Evolutionary conservation across 306 rosid genomes (phyloP), one percentile per base, ranked within the genome.

Genomic region (Urtica urens): DNA sequence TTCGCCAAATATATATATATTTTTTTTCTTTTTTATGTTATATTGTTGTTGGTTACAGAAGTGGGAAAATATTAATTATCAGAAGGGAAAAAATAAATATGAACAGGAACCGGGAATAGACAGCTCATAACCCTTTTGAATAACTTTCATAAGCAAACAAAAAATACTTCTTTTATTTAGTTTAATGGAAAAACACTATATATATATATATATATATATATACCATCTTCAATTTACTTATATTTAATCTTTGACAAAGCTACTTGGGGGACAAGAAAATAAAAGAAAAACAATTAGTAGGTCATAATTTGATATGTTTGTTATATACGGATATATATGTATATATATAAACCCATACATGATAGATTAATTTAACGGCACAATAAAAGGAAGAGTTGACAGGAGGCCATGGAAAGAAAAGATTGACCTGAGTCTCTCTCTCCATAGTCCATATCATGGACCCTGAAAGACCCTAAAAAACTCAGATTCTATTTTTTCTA

Each of bases 371-470:
- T 73, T 68, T 71, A 77, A 77, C 74, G 63, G 74, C 79, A 50
- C 37, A 17, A 42, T 31, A 46, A 46, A 13, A 3, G 38, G 48
- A 63, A 59, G 70, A 77, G 54, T 64, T 64, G 84, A 80, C 78
- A 64, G 64, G 65, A 69, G 46, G 60, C 46, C 46, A 8, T 10
- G 23, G 28, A 10, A 21, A 37, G 58, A 76, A 73, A 73, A 77
- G 75, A 71, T 79, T 79, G 88, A 76, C 80, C 80, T 74, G 78
- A 26, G 66, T 69, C 72, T 43, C 26, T 43, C 26, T 43, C 48
- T 21, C 46, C 16, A 4, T 8, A 2, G 10, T 44, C 20, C 6
- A 20, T 19, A 11, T 10, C 34, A 41, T 64, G 59, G 48, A 54
- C 59, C 48, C 34, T 16, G 7, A 34, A 14, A 54, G 33, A 12